Conservation (phyloP, 2,329 filamentous ascomycete genomes). For the Pyrenophora seminiperda region DNA sequence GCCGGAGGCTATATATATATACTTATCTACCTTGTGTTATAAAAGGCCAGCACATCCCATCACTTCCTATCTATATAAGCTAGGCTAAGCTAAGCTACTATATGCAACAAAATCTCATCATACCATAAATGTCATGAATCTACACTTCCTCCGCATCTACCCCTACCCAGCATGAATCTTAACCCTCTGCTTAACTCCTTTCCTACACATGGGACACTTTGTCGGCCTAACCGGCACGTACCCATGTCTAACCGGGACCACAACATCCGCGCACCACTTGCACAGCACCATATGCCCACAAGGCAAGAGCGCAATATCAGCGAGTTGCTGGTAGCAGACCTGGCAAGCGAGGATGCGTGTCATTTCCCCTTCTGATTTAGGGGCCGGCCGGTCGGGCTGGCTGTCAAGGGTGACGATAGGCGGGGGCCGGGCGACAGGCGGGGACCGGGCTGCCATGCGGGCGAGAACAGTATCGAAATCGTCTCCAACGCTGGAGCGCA, state of each 20-base stretch:
- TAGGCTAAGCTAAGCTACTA: too few species aligned
- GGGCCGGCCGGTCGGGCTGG: constrained; percentile 53
- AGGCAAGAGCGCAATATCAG: constrained; percentile 58
- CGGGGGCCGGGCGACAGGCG: constrained; percentile 23
- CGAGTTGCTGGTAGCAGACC: constrained; percentile 59
- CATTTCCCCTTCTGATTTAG: constrained; percentile 57
- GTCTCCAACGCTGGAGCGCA: background rate
- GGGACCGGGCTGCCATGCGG: constrained; percentile 14
- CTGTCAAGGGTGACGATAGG: constrained; percentile 52
- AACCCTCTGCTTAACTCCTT: constrained; percentile 53
- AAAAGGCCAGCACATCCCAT: too few species aligned
- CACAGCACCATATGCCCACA: constrained; percentile 63
- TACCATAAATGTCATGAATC: too few species aligned
- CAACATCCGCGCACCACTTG: constrained; percentile 59
- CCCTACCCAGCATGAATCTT: constrained; percentile 38
- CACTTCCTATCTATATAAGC: too few species aligned
- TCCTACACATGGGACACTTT: constrained; percentile 55
- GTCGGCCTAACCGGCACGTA: constrained; percentile 48
- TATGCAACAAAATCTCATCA: too few species aligned
- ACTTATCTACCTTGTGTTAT: too few species aligned
- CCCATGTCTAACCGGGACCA: constrained; percentile 52
- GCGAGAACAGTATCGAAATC: too few species aligned
- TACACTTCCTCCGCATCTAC: too few species aligned
- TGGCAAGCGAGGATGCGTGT: constrained; percentile 58
- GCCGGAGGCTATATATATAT: too few species aligned